Base-by-base conservation (phyloP, 2,329 filamentous ascomycete species). In the Claviceps capensis region DNA sequence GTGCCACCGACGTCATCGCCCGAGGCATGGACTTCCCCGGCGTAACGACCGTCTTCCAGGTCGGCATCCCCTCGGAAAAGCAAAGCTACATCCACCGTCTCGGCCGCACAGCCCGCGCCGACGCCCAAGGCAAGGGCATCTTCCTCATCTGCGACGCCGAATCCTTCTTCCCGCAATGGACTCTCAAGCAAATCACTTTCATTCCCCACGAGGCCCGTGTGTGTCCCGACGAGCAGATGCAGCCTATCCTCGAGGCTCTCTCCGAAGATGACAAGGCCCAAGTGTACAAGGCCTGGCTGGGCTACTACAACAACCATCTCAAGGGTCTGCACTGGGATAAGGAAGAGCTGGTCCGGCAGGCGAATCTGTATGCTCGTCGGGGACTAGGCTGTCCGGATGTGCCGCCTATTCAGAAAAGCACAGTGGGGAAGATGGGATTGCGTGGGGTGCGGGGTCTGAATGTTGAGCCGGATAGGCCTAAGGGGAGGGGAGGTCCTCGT, bases 11-110 rank as follows among this genome's bases (percentile, higher is more conserved):
- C 60, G 82, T 87, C 40, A 79, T 84, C 23, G 82, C 82, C 11
- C 79, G 83, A 56, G 83, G 83, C 57, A 85, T 87, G 79, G 83
- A 86, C 60, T 85, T 85, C 63, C 82, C 82, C 0, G 73, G 76
- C n/a, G 81, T 85, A 40, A 82, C 79, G 16, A 78, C 81, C 55
- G 80, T 85, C 51, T 75, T 85, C 58, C 82, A 85, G 62, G 67
- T 81, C 17, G 80, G 82, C 51, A 63, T 81, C 4, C 79, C 82
- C 9, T 66, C 70, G 4, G 75, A 77, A 57, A 75, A 76, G 56
- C 78, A 84, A 62, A 76, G 78, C 47, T 85, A 85, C 67, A 78
- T 85, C 53, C 82, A 85, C 62, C 79, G 82, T 43, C 71, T 85
- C 13, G 82, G 82, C 50, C 80, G 82, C 47, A 85, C 82, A 2